These are phyloP conservation scores for Clavispora carvajalis DNA, from an alignment of 805 yeast genomes.

Conservation along the genomic window DNA sequence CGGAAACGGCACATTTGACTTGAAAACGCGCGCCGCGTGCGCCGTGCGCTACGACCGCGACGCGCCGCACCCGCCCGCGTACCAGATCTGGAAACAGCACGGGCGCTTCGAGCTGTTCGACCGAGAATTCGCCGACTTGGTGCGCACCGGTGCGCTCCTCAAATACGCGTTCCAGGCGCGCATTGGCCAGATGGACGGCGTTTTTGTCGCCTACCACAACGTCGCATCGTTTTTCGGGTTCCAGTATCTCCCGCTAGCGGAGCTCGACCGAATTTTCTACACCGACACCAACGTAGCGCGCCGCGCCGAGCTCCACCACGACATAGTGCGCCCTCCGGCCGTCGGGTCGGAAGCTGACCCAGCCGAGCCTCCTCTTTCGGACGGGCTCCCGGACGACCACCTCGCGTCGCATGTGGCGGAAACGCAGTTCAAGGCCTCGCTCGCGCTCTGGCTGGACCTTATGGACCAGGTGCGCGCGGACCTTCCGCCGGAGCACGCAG, in stretches of 20 bases:
- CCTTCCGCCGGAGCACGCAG: constrained; percentile 13
- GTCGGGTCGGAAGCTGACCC: too few relatives aligned
- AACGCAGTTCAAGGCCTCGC: constrained; percentile 15
- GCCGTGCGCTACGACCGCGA: constrained; percentile 76
- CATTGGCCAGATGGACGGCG: constrained; percentile 96
- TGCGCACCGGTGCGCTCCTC: constrained; percentile 63
- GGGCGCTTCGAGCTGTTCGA: constrained; percentile 80
- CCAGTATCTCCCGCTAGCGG: constrained; percentile 73
- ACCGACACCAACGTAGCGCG: constrained; percentile 6
- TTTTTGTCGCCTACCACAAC: constrained; percentile 88
- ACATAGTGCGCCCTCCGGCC: too few relatives aligned
- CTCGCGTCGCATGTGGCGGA: constrained; percentile 13
- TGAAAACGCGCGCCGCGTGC: constrained; percentile 87
- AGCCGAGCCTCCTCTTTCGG: too few relatives aligned
- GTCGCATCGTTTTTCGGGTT: constrained; percentile 78
- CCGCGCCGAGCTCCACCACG: background rate
- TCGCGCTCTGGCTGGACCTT: constrained; percentile 23
- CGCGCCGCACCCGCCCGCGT: constrained; percentile 52
- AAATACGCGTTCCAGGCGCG: constrained; percentile 90
- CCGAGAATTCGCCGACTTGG: constrained; percentile 71
- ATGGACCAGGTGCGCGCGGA: constrained; percentile 25
- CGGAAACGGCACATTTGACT: constrained; percentile 86
- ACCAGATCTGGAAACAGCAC: constrained; percentile 54
- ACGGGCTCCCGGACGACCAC: constrained; percentile 5
- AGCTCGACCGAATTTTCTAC: constrained; percentile 51